Conservation (phyloP, 495 filamentous ascomycete species). For the Talaromyces adpressus region DNA sequence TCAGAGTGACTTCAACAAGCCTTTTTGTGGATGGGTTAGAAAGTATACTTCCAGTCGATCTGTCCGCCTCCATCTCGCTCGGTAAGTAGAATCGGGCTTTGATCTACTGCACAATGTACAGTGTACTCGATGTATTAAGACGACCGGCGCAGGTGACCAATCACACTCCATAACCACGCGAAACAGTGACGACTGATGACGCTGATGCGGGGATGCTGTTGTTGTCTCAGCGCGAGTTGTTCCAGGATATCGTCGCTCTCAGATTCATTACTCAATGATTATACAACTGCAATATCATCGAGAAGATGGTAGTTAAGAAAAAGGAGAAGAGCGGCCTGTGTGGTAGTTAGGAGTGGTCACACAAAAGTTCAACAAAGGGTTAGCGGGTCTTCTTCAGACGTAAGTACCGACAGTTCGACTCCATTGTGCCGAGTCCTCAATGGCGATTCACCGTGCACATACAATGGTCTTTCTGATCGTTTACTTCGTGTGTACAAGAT, state of each 20-base stretch:
- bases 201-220: conserved; percentile 1
- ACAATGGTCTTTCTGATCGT: background rate
- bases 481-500: too few relatives aligned
- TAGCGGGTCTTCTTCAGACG: background rate
- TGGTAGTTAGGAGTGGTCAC: background rate
- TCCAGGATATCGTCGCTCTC: background rate
- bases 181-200: background rate
- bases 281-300: background rate
- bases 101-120: background rate
- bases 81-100: background rate
- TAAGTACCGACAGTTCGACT: background rate
- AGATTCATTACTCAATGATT: background rate
- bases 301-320: background rate
- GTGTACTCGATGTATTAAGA: background rate
- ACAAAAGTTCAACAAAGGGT: background rate
- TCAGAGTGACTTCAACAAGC: background rate
- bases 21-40: background rate
- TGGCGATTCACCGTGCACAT: background rate
- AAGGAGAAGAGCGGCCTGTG: background rate
- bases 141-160: background rate
- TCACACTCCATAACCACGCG: background rate
- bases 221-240: background rate
- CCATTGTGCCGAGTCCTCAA: background rate
- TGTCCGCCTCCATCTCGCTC: background rate
- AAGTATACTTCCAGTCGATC: background rate